Conservation (phyloP, 257 asterid species). For the Thymus quinquecostatus region DNA sequence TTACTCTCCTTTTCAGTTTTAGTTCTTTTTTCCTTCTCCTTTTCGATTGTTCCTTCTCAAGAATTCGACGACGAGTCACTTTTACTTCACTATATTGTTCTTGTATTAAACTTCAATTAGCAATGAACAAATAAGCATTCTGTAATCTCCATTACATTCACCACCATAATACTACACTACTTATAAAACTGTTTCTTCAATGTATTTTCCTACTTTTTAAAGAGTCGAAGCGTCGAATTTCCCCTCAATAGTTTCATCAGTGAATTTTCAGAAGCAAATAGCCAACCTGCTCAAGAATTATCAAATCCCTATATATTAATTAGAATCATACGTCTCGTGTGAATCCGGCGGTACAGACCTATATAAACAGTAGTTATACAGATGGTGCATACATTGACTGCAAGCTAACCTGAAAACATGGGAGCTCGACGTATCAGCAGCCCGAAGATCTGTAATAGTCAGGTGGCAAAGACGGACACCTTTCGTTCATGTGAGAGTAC, state of each 20-base stretch:
- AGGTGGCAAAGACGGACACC: constrained; percentile 86
- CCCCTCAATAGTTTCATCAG: neutral
- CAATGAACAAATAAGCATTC: too few species aligned
- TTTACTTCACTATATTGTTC: too few species aligned
- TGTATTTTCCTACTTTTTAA: too few species aligned
- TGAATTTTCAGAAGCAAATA: constrained; percentile 32
- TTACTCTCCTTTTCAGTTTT: neutral
- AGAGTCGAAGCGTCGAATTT: too few species aligned
- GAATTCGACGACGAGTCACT: neutral
- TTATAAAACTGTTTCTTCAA: too few species aligned
- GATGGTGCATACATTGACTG: constrained; percentile 3
- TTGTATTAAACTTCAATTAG: too few species aligned
- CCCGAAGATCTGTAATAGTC: constrained; percentile 59
- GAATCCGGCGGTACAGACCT: neutral
- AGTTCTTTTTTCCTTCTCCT: neutral
- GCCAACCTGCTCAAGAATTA: constrained; percentile 51
- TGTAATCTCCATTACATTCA: too few species aligned
- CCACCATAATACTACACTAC: too few species aligned
- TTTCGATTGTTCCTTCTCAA: neutral
- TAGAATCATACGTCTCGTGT: neutral
- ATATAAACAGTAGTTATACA: constrained; percentile 19
- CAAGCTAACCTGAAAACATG: neutral
- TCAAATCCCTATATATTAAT: constrained; percentile 33
- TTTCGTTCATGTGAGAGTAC: constrained; percentile 86
- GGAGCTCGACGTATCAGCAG: constrained; percentile 51